Evolutionary conservation across 768 basidiomycete species (phyloP), one percentile per base, ranked within the genome.

Genomic region (Mycena floridula): DNA sequence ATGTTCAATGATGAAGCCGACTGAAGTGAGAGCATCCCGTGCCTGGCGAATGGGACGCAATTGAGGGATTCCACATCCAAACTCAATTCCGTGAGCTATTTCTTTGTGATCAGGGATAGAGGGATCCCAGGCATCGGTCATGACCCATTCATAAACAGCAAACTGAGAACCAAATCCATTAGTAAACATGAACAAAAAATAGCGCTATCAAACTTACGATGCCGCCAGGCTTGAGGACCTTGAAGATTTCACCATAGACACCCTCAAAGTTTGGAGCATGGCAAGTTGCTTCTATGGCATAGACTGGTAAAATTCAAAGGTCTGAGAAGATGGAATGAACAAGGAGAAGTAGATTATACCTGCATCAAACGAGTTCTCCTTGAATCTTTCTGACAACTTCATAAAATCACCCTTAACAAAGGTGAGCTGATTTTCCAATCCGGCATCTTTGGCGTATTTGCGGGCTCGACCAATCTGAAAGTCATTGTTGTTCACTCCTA

Each of bases 91-190:
- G 68, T 97, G 93, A 11, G 90, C 89, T 46, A 98, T 81, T 36
- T 76, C 77, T 68, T 94, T 94, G 76, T 98, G 95, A 43, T 76
- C 65, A n/a, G 92, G 87, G 59, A 74, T 86, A 37, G 85, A 77
- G 30, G 88, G 77, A 65, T 97, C 87, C 89, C 94, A 94, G 3
- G 65, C 61, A 63, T 97, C 93, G 16, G 96, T 97, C 96, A 99
- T 97, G 65, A 82, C 85, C 95, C 95, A 99, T 62, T 98, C 96
- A 66, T 98, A 99, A 27, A 98, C 88, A 58, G 93, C 95, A 64
- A 96, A 96, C 88, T 94, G 47, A 39, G 20, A 39, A 21, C 11
- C 11, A 21, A 48, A 3, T 48, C 15, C 18, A 52, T n/a, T 25
- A n/a, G 40, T 21, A 21, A 30, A 18, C 20, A 40, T 25, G 12